These are phyloP conservation scores for Piloderma croceum DNA, from an alignment of 768 basidiomycete species.

Conservation along the genomic window DNA sequence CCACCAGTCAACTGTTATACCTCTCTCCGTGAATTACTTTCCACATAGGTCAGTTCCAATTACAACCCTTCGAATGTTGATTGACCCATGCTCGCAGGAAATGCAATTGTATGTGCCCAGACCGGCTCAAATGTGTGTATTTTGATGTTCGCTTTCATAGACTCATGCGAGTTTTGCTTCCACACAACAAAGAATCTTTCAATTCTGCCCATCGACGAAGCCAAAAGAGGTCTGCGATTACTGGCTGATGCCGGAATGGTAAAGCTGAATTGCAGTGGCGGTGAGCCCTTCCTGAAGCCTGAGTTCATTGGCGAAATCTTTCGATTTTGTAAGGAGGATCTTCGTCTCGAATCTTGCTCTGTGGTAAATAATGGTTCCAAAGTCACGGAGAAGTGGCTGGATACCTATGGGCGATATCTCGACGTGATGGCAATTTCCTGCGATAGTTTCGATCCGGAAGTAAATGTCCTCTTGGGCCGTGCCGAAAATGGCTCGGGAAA, in stretches of 20 bases:
- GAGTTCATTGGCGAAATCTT: constrained; percentile 34
- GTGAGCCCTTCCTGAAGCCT: constrained; percentile 34
- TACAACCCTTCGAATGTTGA: not conserved
- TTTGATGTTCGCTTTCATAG: no score
- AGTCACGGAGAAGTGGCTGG: constrained; percentile 38
- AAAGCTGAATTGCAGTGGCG: constrained; percentile 34
- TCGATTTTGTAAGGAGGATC: constrained; percentile 32
- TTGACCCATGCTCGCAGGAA: constrained; percentile 13
- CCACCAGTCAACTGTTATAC: no score
- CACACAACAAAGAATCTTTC: constrained; percentile 32
- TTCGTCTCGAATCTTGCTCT: constrained; percentile 30
- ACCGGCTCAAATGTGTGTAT: no score
- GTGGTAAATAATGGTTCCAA: constrained; percentile 35
- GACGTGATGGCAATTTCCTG: constrained; percentile 40
- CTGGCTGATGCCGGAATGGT: constrained; percentile 29
- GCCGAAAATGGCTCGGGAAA: constrained; percentile 27
- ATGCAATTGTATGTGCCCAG: no score
- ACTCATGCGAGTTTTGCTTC: constrained; percentile 37
- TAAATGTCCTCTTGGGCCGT: constrained; percentile 29
- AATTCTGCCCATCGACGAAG: constrained; percentile 32
- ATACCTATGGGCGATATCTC: constrained; percentile 32
- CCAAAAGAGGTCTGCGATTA: constrained; percentile 28
- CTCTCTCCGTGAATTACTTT: constrained; percentile 25
- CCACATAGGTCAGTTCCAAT: constrained; percentile 11
- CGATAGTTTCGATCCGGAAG: constrained; percentile 33